These are phyloP conservation scores for Leccinum fibrillosum DNA, from an alignment of 768 basidiomycete species.

Conservation along the genomic window DNA sequence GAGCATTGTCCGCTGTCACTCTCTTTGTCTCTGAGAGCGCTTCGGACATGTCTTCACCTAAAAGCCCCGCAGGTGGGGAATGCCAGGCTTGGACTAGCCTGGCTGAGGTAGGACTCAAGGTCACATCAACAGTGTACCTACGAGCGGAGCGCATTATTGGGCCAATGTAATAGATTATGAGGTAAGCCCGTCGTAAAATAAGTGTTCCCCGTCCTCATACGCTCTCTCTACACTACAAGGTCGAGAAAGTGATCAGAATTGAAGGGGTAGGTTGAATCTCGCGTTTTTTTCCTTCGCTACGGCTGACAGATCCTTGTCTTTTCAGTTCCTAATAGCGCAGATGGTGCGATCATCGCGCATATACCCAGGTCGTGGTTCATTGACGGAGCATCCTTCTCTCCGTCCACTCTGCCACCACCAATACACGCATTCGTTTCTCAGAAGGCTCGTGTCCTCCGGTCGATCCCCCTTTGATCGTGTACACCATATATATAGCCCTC, in stretches of 20 bases:
- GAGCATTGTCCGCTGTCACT: slow-evolving; percentile 51
- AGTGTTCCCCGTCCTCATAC: neutral
- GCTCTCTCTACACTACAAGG: slow-evolving; percentile 25
- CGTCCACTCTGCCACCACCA: no score
- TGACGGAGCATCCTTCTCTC: no score
- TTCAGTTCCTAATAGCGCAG: no score
- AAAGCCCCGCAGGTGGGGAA: no score
- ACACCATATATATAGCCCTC: no score
- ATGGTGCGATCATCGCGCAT: no score
- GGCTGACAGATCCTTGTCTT: no score
- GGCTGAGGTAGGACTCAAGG: slow-evolving; percentile 64
- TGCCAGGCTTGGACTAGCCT: slow-evolving; percentile 35
- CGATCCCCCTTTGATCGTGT: no score
- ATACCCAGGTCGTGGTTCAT: no score
- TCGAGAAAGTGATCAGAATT: slow-evolving; percentile 60
- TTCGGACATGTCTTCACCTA: slow-evolving; percentile 42
- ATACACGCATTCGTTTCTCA: no score
- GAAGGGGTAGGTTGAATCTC: slow-evolving; percentile 39
- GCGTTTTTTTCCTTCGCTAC: no score
- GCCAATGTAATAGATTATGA: slow-evolving; percentile 51
- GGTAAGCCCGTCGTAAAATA: slow-evolving; percentile 30
- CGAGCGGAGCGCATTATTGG: slow-evolving; percentile 38
- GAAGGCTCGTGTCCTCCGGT: no score
- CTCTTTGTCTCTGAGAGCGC: slow-evolving; percentile 50
- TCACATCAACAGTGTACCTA: slow-evolving; percentile 42